A percentile compares a stretch with the other conserved stretches of the same genome.
Conservation (phyloP, 78 protist species). For the Protostelium mycophagum region DNA sequence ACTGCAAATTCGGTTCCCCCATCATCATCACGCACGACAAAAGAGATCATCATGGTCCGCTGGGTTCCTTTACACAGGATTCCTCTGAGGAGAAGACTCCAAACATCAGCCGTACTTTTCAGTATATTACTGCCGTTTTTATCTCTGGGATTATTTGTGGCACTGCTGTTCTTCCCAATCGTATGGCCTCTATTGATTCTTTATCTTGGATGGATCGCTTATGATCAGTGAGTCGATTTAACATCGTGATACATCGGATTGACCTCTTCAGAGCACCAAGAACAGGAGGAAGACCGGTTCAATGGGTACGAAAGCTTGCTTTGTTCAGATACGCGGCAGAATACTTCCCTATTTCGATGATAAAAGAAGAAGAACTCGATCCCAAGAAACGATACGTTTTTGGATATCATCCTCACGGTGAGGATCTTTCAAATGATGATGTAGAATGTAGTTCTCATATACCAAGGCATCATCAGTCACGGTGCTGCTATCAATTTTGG, state of each 20-base stretch:
- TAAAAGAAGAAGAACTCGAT: constrained; percentile 24
- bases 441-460: too few species aligned
- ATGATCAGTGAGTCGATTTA: not conserved
- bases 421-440: not conserved
- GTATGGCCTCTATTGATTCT: constrained; percentile 43
- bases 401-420: constrained; percentile 7
- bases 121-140: constrained; percentile 30
- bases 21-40: too few species aligned
- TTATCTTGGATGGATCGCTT: constrained; percentile 39
- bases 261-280: constrained; percentile 7
- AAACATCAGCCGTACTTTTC: constrained; percentile 32
- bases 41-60: constrained; percentile 25
- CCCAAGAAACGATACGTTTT: constrained; percentile 49
- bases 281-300: constrained; percentile 21
- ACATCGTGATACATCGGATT: not conserved
- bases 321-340: constrained; percentile 34
- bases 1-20: too few species aligned
- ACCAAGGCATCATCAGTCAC: constrained; percentile 44
- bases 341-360: constrained; percentile 46
- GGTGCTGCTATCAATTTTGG: constrained; percentile 61
- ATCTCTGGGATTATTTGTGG: constrained; percentile 18
- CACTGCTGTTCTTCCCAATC: constrained; percentile 33
- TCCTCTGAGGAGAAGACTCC: constrained; percentile 42
- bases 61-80: constrained; percentile 17
- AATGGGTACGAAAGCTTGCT: constrained; percentile 6